Evolutionary conservation across 2,329 filamentous ascomycete species (phyloP).

Genomic region (Stemphylium beticola): DNA sequence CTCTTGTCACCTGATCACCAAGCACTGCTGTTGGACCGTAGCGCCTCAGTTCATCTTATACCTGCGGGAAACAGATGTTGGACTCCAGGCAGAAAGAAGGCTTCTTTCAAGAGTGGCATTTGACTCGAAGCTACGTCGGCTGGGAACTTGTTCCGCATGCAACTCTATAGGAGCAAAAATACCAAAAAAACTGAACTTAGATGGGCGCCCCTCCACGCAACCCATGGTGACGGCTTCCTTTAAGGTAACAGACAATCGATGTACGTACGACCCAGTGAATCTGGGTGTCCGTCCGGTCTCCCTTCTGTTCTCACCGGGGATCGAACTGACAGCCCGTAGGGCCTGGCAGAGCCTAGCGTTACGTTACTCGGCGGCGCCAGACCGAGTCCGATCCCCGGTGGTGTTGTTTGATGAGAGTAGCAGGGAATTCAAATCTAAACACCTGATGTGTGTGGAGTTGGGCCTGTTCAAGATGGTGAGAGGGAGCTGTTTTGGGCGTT

Average conservation of each 20-base stretch:
- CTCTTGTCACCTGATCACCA: not conserved
- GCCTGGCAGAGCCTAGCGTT: not conserved
- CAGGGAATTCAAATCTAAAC: not conserved
- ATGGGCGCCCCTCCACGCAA: conserved; percentile 8
- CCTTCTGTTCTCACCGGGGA: conserved; percentile 1
- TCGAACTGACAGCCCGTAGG: not conserved
- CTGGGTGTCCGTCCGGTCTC: conserved; percentile 5
- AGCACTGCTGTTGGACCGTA: not conserved
- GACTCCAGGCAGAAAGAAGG: not conserved
- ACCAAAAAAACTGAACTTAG: conserved; percentile 6
- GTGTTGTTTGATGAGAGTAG: not conserved
- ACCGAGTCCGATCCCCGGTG: not conserved
- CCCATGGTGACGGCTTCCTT: conserved; percentile 2
- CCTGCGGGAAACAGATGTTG: not conserved
- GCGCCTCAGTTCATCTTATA: not conserved
- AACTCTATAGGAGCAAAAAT: not conserved
- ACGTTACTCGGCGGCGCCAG: not conserved
- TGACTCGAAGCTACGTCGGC: not conserved
- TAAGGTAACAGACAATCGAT: not conserved
- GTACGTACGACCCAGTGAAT: not conserved
- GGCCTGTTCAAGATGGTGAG: not conserved
- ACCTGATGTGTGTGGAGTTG: not conserved
- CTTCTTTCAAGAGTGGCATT: not conserved
- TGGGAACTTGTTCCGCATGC: no score
- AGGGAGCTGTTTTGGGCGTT: not conserved